Base-by-base conservation (phyloP, 208 protist genomes). In the Porcisia deanei region DNA sequence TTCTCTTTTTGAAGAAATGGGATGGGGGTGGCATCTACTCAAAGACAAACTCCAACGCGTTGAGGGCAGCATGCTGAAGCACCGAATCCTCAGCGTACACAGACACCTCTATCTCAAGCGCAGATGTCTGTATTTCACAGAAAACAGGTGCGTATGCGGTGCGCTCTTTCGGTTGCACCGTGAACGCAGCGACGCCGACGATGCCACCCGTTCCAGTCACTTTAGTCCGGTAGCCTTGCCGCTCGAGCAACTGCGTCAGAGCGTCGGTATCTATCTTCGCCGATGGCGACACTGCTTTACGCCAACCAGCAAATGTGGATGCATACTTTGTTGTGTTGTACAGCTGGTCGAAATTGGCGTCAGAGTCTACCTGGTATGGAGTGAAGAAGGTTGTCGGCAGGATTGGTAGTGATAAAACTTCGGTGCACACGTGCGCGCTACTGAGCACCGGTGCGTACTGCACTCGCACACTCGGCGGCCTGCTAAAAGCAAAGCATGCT, bases 351-450 rank as follows among this genome's bases (percentile, higher is more conserved):
- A 85, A 77, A 41, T 88, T 82, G 30, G 59, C 66, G 6, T 85
- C 83, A 34, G 67, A 83, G 41, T 84, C 76, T 3, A 86, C 80
- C 61, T 89, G 77, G 77, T 93, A 96, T 7, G 88, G 89, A 8
- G 82, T 76, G 37, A 93, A 82, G 75, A 97, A 97, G 18, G 82
- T 81, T 3, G 86, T 87, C 7, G 88, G 73, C 8, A 82, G 77
- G 65, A 95, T 85, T 4, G 92, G 92, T 25, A 97, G 77, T 6
- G 83, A 86, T 1, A 97, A 71, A 47, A 88, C 71, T 64, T 90
- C 84, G 18, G 85, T 83, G 68, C 76, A 61, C 20, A 63, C n/a
- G 2, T 49, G 60, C 18, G 71, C 43, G 22, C 71, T 85, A 52
- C 43, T 70, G 3, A n/a, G 20, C 2, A 43, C 71, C 10, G 68